phyloP scores from a whole-genome alignment of 495 filamentous ascomycete species.

The Tuber melanosporum region DNA sequence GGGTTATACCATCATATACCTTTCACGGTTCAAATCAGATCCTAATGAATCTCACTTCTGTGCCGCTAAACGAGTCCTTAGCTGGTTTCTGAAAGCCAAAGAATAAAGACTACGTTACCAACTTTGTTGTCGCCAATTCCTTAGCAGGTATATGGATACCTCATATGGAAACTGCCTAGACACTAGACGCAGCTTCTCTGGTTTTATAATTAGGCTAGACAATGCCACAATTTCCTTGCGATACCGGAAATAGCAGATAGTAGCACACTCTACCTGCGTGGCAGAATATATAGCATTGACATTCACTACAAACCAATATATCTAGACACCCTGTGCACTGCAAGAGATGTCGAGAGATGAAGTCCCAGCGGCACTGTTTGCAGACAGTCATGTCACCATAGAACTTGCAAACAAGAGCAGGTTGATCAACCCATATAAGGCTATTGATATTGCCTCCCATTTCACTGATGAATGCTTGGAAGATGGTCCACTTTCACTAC shows the following conservation, averaged over 20 bases:
- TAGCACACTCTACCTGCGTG: constrained; percentile 11
- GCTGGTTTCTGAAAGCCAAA: no score
- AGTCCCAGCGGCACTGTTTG: constrained; percentile 6
- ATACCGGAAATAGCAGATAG: constrained; percentile 6
- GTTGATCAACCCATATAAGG: constrained; percentile 7
- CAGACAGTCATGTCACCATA: constrained; percentile 5
- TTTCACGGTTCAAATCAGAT: no score
- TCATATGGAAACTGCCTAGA: background rate
- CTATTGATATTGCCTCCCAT: constrained; percentile 15
- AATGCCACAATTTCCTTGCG: no score
- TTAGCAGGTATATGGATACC: no score
- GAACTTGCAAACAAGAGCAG: constrained; percentile 5
- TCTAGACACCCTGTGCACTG: constrained; percentile 9
- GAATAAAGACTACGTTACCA: no score
- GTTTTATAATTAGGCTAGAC: constrained; percentile 6
- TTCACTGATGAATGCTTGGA: background rate
- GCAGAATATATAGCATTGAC: constrained; percentile 13
- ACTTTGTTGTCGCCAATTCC: no score
- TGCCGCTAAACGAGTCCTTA: no score
- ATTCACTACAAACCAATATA: constrained; percentile 2
- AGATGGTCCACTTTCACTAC: no score
- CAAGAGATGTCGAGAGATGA: no score
- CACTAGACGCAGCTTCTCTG: constrained; percentile 7
- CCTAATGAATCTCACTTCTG: no score
- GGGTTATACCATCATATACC: constrained; percentile 5